Evolutionary conservation across 345 rosid genomes (phyloP).

Genomic region (Syzygium aromaticum): DNA sequence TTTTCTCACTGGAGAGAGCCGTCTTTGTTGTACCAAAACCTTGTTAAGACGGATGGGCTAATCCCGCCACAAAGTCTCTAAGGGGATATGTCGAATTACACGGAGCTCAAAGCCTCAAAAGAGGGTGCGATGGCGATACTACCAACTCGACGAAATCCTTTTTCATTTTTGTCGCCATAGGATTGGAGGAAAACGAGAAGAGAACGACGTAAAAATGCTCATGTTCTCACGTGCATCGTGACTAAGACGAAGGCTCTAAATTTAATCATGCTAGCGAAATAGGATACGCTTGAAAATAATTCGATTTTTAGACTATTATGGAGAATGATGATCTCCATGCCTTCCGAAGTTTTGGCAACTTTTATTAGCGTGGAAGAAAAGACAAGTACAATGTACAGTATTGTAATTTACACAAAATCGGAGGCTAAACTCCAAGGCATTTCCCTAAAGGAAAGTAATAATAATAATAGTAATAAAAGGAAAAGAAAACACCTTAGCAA

Average conservation of each 20-base stretch:
- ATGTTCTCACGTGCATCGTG: too few species aligned
- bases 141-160: too few species aligned
- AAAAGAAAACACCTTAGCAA: not conserved
- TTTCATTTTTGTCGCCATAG: too few species aligned
- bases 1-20: accelerated
- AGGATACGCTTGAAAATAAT: too few species aligned
- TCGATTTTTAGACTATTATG: too few species aligned
- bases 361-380: not conserved
- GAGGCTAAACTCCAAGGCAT: not conserved
- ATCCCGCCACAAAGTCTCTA: accelerated
- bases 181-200: too few species aligned
- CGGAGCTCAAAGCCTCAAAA: accelerated
- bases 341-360: not conserved
- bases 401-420: not conserved
- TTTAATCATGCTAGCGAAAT: too few species aligned
- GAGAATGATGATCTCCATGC: too few species aligned
- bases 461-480: too few species aligned
- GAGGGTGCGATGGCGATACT: too few species aligned
- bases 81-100: not conserved
- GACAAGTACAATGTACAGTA: not conserved
- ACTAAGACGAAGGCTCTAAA: too few species aligned
- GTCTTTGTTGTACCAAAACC: not conserved
- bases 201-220: too few species aligned
- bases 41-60: accelerated
- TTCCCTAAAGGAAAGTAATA: not conserved